Percentiles rank a stretch among this genome's conserved stretches.
These are phyloP conservation scores for Arabis alpina DNA, from an alignment of 345 rosid species.

Conservation along the genomic window DNA sequence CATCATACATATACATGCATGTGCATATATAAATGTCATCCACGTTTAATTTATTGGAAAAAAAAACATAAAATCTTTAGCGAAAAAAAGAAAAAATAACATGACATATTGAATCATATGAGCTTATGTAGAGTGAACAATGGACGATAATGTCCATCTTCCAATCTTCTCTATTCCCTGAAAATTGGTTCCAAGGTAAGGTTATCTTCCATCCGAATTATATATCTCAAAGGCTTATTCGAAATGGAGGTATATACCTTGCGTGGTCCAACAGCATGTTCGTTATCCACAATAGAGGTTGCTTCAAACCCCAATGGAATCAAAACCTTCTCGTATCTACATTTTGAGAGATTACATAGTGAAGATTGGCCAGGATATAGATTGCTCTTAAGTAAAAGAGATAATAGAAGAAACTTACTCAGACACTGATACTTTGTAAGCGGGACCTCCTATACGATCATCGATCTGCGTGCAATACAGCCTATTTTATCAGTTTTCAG, in stretches of 20 bases:
- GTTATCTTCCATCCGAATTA: background rate
- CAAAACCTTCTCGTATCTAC: slow-evolving; percentile 75
- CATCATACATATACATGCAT: background rate
- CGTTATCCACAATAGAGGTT: slow-evolving; percentile 63
- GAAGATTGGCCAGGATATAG: background rate
- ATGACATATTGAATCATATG: slow-evolving; percentile 8
- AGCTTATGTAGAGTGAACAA: slow-evolving; percentile 22
- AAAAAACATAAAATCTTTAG: no score
- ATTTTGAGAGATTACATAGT: slow-evolving; percentile 13
- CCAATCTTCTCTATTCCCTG: slow-evolving; percentile 93
- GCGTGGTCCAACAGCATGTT: slow-evolving; percentile 62
- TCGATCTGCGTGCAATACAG: slow-evolving; percentile 52
- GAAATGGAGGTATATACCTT: slow-evolving; percentile 49
- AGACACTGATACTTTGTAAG: slow-evolving; percentile 73
- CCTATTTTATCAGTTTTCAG: slow-evolving; percentile 15
- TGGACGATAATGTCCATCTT: slow-evolving; percentile 69
- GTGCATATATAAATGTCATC: background rate
- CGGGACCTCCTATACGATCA: slow-evolving; percentile 79
- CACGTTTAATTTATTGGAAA: background rate
- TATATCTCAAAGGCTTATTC: background rate
- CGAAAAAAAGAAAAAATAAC: no score
- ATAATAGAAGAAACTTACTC: slow-evolving; percentile 53
- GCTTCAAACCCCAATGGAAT: slow-evolving; percentile 71
- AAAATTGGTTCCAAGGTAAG: slow-evolving; percentile 9
- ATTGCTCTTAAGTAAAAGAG: slow-evolving; percentile 8